A percentile compares a stretch with the other conserved stretches of the same genome.
Conservation (phyloP, 2,329 filamentous ascomycete species). For the Torrubiellomyces zombiae region DNA sequence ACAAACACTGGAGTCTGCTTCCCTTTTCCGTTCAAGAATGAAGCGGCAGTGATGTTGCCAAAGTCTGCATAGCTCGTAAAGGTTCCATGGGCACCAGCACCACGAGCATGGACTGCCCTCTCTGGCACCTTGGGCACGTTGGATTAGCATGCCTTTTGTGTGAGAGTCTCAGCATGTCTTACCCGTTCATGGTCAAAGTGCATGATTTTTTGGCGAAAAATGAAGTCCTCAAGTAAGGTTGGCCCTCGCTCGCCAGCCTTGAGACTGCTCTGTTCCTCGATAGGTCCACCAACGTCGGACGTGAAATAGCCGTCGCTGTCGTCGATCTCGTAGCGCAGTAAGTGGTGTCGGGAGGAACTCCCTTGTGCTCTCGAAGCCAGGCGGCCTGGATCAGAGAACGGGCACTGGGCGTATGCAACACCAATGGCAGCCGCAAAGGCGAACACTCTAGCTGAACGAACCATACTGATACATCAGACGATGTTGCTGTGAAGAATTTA, state of each 20-base stretch:
- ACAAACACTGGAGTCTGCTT: conserved; percentile 47
- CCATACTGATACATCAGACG: conserved; percentile 12
- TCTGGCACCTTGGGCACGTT: conserved; percentile 30
- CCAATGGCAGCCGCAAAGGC: too few relatives aligned
- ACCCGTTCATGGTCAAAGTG: conserved; percentile 57
- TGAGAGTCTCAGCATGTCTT: conserved; percentile 7
- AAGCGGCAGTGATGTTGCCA: conserved; percentile 51
- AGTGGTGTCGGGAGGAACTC: conserved; percentile 13
- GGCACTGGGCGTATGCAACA: conserved; percentile 17
- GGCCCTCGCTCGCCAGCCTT: conserved; percentile 51
- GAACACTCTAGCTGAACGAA: conserved; percentile 8
- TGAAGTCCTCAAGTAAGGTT: conserved; percentile 55
- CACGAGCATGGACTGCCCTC: conserved; percentile 52
- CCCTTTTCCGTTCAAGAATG: conserved; percentile 38
- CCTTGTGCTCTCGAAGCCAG: conserved; percentile 11
- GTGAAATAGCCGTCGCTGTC: conserved; percentile 42
- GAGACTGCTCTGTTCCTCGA: conserved; percentile 49
- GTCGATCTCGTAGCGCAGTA: conserved; percentile 26
- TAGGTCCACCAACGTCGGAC: conserved; percentile 50
- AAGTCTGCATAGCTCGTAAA: conserved; percentile 52
- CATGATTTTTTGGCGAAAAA: conserved; percentile 55
- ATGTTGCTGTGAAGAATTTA: too few relatives aligned
- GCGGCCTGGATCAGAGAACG: conserved; percentile 14
- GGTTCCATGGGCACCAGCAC: conserved; percentile 51
- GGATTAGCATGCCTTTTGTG: background rate